phyloP scores from a whole-genome alignment of 768 basidiomycete genomes.

The Mycena rosella region DNA sequence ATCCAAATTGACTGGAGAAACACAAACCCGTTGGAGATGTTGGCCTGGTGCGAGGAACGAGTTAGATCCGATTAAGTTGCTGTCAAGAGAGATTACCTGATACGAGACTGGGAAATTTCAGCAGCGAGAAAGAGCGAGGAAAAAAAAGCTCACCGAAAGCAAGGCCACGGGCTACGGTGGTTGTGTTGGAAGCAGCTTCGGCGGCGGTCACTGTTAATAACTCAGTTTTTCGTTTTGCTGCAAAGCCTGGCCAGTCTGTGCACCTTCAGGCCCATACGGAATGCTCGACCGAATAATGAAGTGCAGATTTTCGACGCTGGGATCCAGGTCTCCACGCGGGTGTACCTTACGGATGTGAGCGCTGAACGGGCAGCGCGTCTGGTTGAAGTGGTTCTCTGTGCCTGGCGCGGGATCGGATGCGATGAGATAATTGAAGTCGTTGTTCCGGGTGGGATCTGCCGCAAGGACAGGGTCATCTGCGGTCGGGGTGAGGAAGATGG shows the following conservation, averaged over 20 bases:
- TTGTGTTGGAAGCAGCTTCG: conserved; percentile 28
- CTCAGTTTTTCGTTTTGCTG: neutral
- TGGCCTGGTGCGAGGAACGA: no score
- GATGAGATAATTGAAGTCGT: conserved; percentile 48
- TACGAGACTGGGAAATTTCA: conserved; percentile 29
- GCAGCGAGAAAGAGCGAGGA: neutral
- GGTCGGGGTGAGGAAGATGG: conserved; percentile 45
- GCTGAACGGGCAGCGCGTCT: conserved; percentile 47
- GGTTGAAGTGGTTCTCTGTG: conserved; percentile 37
- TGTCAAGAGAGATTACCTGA: no score
- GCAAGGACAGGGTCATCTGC: conserved; percentile 43
- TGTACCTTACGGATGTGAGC: conserved; percentile 48
- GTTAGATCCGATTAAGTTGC: no score
- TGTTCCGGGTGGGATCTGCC: conserved; percentile 41
- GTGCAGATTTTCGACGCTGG: conserved; percentile 29
- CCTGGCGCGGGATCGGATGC: conserved; percentile 27
- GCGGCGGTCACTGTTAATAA: conserved; percentile 16
- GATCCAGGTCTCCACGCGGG: conserved; percentile 42
- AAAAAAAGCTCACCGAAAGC: conserved; percentile 32
- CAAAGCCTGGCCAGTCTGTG: neutral
- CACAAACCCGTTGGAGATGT: conserved; percentile 34
- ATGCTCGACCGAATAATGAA: conserved; percentile 50
- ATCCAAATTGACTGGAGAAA: conserved; percentile 37
- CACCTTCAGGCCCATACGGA: conserved; percentile 47
- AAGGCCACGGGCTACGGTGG: conserved; percentile 32